These are phyloP conservation scores for Senecio squalidus DNA, from an alignment of 140 eudicot species.

Conservation along the genomic window DNA sequence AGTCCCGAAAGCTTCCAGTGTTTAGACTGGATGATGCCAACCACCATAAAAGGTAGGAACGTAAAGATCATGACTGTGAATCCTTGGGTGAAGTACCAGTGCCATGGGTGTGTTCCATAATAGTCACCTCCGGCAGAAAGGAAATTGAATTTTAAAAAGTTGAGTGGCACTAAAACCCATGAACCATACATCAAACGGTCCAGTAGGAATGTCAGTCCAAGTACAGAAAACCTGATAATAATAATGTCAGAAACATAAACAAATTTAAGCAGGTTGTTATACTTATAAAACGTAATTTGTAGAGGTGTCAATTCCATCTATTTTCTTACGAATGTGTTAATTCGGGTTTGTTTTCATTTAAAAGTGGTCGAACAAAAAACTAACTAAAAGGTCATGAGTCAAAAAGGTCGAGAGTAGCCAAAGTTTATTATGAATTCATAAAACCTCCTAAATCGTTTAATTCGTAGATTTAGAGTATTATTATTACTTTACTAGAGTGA, in stretches of 20 bases:
- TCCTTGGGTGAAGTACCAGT: slow-evolving; percentile 98
- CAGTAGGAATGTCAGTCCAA: slow-evolving; percentile 59
- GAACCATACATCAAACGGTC: slow-evolving; percentile 85
- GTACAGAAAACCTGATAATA: slow-evolving; percentile 53
- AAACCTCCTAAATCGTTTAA: background rate
- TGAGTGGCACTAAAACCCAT: slow-evolving; percentile 92
- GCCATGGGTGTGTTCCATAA: slow-evolving; percentile 98
- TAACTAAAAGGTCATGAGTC: background rate
- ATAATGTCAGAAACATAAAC: slow-evolving; percentile 8
- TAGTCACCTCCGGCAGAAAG: slow-evolving; percentile 96
- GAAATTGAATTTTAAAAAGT: slow-evolving; percentile 86
- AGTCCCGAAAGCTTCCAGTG: slow-evolving; percentile 88
- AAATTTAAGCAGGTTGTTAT: background rate
- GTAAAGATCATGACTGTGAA: slow-evolving; percentile 85
- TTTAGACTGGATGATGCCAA: slow-evolving; percentile 64
- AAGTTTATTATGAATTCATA: background rate
- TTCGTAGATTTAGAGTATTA: too few relatives aligned
- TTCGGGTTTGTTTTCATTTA: background rate
- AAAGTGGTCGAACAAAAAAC: slow-evolving; percentile 8
- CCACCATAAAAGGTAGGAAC: slow-evolving; percentile 61
- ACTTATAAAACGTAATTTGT: background rate
- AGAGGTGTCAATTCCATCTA: background rate
- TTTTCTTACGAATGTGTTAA: background rate
- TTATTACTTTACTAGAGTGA: too few relatives aligned
- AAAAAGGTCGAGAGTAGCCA: background rate